Evolutionary conservation across 768 basidiomycete species (phyloP).

Genomic region (Lactarius sp.): DNA sequence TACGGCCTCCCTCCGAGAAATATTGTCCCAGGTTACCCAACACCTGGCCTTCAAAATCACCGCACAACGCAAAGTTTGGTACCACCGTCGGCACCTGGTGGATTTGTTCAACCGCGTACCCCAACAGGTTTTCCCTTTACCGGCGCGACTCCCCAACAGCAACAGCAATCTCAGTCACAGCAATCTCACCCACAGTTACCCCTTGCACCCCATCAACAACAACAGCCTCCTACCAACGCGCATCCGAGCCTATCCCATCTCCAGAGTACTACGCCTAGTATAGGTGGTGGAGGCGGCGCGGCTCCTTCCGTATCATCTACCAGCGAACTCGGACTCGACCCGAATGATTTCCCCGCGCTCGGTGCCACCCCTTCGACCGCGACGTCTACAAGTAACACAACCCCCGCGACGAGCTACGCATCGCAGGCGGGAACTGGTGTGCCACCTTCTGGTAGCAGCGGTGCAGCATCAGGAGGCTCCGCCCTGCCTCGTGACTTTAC

Average conservation of each 20-base stretch:
- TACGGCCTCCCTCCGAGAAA: conserved; percentile 61
- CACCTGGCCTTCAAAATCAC: conserved; percentile 49
- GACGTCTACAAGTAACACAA: conserved; percentile 33
- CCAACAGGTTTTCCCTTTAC: conserved; percentile 61
- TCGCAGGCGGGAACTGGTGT: conserved; percentile 73
- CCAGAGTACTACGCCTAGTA: conserved; percentile 40
- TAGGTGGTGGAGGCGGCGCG: conserved; percentile 32
- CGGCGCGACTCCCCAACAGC: conserved; percentile 48
- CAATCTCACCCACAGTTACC: conserved; percentile 35
- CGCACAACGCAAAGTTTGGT: conserved; percentile 54
- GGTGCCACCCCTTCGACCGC: conserved; percentile 53
- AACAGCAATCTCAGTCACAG: conserved; percentile 31
- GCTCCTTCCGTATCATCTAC: conserved; percentile 60
- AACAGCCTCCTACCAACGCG: conserved; percentile 44
- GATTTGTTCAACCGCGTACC: conserved; percentile 60
- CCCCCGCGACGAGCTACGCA: conserved; percentile 65
- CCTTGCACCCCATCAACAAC: conserved; percentile 39
- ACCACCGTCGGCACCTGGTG: conserved; percentile 51
- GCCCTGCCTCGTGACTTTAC: conserved; percentile 63
- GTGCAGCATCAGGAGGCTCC: conserved; percentile 32
- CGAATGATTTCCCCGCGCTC: conserved; percentile 84
- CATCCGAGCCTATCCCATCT: conserved; percentile 53
- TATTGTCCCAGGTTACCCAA: conserved; percentile 49
- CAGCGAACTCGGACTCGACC: conserved; percentile 76
- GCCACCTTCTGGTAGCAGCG: conserved; percentile 38